Percentiles rank a stretch among this genome's conserved stretches.
phyloP scores from a whole-genome alignment of 2,329 filamentous ascomycete genomes.

The Stemphylium vesicarium region DNA sequence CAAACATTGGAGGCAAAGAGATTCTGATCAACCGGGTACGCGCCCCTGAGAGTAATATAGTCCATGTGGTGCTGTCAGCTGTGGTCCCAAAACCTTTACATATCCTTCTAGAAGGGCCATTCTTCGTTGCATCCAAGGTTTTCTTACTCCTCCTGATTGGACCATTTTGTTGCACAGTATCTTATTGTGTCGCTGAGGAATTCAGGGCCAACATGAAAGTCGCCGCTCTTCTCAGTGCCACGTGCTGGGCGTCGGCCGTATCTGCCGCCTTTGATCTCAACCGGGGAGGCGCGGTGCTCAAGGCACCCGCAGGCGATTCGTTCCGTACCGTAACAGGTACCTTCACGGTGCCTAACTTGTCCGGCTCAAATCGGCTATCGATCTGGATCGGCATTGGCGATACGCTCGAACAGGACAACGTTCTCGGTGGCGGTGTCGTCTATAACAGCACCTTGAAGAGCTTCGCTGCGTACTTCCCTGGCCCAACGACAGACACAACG shows the following conservation, averaged over 20 bases:
- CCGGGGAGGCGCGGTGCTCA: constrained; percentile 32
- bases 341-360: constrained; percentile 30
- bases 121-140: not conserved
- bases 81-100: constrained; percentile 5
- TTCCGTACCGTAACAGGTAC: constrained; percentile 32
- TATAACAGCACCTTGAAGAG: constrained; percentile 28
- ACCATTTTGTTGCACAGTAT: not conserved
- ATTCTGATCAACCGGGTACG: not conserved
- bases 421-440: constrained; percentile 31
- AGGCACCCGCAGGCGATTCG: constrained; percentile 31
- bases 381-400: constrained; percentile 38
- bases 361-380: constrained; percentile 27
- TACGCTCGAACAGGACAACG: constrained; percentile 24
- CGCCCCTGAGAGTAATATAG: constrained; percentile 15
- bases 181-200: no score
- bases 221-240: constrained; percentile 9
- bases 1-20: not conserved
- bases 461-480: constrained; percentile 31
- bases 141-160: not conserved
- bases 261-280: constrained; percentile 35
- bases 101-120: not conserved
- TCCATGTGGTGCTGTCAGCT: constrained; percentile 8
- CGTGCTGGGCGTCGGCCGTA: constrained; percentile 17
- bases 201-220: constrained; percentile 18
- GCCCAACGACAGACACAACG: constrained; percentile 24